A percentile compares a stretch with the other conserved stretches of the same genome.
Conservation (phyloP, 768 basidiomycete species). For the Lanmaoa pseudosensibilis region DNA sequence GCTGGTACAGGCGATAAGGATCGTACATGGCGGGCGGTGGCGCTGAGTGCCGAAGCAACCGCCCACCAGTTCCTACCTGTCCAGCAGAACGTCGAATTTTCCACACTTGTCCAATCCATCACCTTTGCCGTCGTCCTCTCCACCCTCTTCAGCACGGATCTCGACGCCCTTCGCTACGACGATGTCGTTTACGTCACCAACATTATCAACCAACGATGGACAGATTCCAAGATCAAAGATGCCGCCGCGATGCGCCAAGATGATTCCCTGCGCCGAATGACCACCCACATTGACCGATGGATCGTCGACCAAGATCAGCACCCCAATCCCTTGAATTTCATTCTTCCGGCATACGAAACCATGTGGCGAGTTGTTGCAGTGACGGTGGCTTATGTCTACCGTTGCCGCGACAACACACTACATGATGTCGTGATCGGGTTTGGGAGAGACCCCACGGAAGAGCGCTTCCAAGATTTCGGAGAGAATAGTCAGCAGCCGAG, state of each 20-base stretch:
- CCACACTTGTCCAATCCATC: conserved; percentile 43
- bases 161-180: conserved; percentile 28
- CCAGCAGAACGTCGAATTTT: conserved; percentile 26
- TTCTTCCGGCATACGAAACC: conserved; percentile 63
- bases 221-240: conserved; percentile 22
- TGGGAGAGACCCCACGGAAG: conserved; percentile 25
- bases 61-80: conserved; percentile 14
- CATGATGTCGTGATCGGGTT: conserved; percentile 27
- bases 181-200: conserved; percentile 42
- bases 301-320: conserved; percentile 32
- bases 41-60: conserved; percentile 13
- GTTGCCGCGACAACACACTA: conserved; percentile 23
- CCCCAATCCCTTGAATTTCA: conserved; percentile 47
- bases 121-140: conserved; percentile 46
- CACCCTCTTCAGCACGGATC: conserved; percentile 37
- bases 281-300: conserved; percentile 35
- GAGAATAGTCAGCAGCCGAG: conserved; percentile 14
- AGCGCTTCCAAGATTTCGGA: conserved; percentile 15
- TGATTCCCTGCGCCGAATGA: conserved; percentile 33
- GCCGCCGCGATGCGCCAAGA: conserved; percentile 14
- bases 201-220: conserved; percentile 38
- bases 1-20: conserved; percentile 2
- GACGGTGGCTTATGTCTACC: conserved; percentile 34
- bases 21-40: conserved; percentile 16
- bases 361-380: conserved; percentile 63